Evolutionary conservation across 805 yeast genomes (phyloP).

Genomic region (Cyberlindnera sargentensis): DNA sequence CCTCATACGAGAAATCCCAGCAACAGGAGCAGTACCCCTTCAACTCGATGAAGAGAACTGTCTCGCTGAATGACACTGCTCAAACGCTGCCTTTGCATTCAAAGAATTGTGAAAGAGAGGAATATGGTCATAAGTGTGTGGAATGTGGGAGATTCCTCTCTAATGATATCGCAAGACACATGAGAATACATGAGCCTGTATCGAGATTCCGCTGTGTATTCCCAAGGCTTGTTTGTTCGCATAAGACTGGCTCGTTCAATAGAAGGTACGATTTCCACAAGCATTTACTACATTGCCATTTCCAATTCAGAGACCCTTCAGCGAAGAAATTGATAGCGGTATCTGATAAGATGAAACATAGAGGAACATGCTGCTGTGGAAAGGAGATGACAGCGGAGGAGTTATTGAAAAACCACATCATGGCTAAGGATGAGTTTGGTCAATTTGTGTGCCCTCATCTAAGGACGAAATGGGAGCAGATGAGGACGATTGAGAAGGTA

Average conservation of each 20-base stretch:
- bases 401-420: constrained; percentile 51
- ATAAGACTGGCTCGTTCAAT: constrained; percentile 55
- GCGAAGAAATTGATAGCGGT: constrained; percentile 34
- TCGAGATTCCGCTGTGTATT: constrained; percentile 52
- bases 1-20: too few relatives aligned
- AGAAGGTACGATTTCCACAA: constrained; percentile 64
- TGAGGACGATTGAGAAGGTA: too few relatives aligned
- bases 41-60: too few relatives aligned
- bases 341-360: constrained; percentile 41
- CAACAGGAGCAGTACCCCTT: too few relatives aligned
- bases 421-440: constrained; percentile 18
- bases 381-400: constrained; percentile 37
- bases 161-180: constrained; percentile 56
- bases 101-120: too few relatives aligned
- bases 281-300: constrained; percentile 55
- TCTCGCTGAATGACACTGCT: too few relatives aligned
- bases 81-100: too few relatives aligned
- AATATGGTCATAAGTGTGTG: constrained; percentile 27
- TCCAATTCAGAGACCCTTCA: constrained; percentile 40
- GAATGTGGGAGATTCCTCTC: constrained; percentile 47
- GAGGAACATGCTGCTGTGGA: constrained; percentile 53
- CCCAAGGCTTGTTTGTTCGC: constrained; percentile 48
- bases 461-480: constrained; percentile 1
- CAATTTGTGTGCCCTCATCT: constrained; percentile 6
- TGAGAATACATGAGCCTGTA: constrained; percentile 52